Conservation (phyloP, 805 yeast genomes). For the Kazachstania kunashirensis region DNA sequence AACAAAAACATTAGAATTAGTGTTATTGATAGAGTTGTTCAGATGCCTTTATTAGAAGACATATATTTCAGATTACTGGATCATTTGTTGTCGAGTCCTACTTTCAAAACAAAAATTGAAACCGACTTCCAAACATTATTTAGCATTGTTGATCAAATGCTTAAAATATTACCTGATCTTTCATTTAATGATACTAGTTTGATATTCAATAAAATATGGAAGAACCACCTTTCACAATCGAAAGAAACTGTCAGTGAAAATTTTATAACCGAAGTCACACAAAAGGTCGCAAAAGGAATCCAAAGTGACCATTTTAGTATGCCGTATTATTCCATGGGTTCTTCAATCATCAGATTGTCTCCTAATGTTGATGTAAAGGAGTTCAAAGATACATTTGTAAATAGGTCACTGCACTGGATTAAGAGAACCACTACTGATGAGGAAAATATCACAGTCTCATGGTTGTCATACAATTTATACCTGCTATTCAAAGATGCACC, state of each 20-base stretch:
- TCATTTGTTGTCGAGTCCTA: constrained; percentile 41
- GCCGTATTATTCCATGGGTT: constrained; percentile 10
- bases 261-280: constrained; percentile 8
- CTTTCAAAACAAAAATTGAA: constrained; percentile 46
- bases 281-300: constrained; percentile 1
- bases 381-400: no score
- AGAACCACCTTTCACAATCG: constrained; percentile 33
- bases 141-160: neutral
- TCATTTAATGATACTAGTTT: no score
- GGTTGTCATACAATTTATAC: no score
- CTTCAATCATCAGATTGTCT: constrained; percentile 7
- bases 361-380: no score
- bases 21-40: constrained; percentile 19
- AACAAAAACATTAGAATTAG: constrained; percentile 29
- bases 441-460: no score
- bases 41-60: constrained; percentile 3
- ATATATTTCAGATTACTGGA: constrained; percentile 22
- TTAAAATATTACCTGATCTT: constrained; percentile 2
- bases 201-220: constrained; percentile 34
- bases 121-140: constrained; percentile 26
- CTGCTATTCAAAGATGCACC: no score
- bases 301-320: constrained; percentile 1
- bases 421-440: no score
- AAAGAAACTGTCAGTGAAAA: constrained; percentile 22
- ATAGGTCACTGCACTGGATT: no score